Percentiles rank a stretch among this genome's conserved stretches.
phyloP scores from a whole-genome alignment of 257 asterid genomes.

The Solanum piurae region DNA sequence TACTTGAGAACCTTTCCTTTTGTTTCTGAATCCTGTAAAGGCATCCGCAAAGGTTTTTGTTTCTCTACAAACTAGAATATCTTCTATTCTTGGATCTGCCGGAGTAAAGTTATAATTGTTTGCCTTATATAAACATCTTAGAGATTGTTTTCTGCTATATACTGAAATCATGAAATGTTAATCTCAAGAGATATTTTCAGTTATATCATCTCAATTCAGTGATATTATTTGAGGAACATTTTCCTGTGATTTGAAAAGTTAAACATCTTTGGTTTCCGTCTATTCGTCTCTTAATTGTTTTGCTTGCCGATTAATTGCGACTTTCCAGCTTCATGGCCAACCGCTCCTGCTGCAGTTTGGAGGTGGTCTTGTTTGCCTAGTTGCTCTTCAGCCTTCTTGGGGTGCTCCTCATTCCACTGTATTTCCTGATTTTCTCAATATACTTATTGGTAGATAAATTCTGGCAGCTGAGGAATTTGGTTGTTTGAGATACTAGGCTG shows the following conservation, averaged over 20 bases:
- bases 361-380: not conserved
- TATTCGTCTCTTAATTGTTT: not conserved
- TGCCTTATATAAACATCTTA: not conserved
- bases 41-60: conserved; percentile 1
- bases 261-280: too few relatives aligned
- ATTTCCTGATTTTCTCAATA: not conserved
- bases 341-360: not conserved
- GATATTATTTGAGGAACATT: not conserved
- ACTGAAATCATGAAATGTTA: not conserved
- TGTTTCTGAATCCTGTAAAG: not conserved
- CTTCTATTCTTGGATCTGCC: not conserved
- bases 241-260: not conserved
- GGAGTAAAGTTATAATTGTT: not conserved
- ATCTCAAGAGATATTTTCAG: not conserved
- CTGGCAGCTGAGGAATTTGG: not conserved
- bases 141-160: not conserved
- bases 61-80: not conserved
- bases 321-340: not conserved
- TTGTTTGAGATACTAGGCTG: not conserved
- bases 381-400: not conserved
- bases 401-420: not conserved
- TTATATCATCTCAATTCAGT: not conserved
- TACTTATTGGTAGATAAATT: not conserved
- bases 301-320: not conserved
- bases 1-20: not conserved